Evolutionary conservation across 2,329 filamentous ascomycete species (phyloP), one percentile per base, ranked within the genome.

Genomic region (Diaporthe sp.): DNA sequence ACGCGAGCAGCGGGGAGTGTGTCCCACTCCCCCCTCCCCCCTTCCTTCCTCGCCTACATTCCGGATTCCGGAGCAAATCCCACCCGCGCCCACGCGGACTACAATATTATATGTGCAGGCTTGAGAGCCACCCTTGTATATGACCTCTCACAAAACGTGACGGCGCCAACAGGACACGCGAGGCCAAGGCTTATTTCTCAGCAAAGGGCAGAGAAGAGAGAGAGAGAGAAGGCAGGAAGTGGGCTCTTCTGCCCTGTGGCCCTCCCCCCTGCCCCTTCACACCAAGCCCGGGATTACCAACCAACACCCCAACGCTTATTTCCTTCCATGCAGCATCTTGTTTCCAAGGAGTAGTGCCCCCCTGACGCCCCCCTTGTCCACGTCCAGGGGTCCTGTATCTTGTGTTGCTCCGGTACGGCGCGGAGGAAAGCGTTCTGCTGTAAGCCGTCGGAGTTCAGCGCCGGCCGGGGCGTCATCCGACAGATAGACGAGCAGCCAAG

Each of bases 221-320:
- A 44, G 15, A 19, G 46, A 8, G 4, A 28, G 15, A 28, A 17
- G 1, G 44, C 13, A 46, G 59, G 19, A 42, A 61, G 37, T 25
- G 58, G 58, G 37, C 10, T 25, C 3, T 25, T 7, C 9, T 22
- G 19, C 44, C 44, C 19, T 22, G 19, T 22, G 37, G 39, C 39
- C 37, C 37, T 37, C 39, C 58, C 39, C 37, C 39, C 39, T 39
- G 31, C 39, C 39, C 28, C 28, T 22, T 22, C 61, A 55, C 42
- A 67, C 44, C 61, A 67, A 39, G 22, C 15, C 46, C 65, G 46
- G 65, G 46, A 68, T 68, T 68, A 68, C 65, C 65, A 68, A 68
- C 65, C 31, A 68, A 53, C 46, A 53, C n/a, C 31, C 62, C 31
- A 39, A 68, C 65, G 65, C 46, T 68, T 53, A 39, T 68, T 53